These are phyloP conservation scores for Coniferiporia sulphurascens DNA, from an alignment of 1,284 basidiomycete species.

Conservation along the genomic window DNA sequence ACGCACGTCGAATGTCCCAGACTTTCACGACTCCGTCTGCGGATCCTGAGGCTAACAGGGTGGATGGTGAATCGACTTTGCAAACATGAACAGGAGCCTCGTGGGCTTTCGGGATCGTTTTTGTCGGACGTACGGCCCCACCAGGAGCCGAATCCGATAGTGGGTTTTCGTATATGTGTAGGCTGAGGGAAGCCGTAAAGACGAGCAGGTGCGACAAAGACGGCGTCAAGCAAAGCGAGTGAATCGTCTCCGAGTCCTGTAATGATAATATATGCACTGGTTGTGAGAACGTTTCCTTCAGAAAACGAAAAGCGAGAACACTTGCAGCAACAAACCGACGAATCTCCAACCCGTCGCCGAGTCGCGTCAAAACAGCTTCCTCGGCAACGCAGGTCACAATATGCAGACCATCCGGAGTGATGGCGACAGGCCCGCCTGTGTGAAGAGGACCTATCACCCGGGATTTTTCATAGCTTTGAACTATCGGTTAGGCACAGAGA, in stretches of 20 bases:
- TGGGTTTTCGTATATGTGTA: constrained; percentile 65
- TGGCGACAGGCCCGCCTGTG: constrained; percentile 81
- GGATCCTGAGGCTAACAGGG: constrained; percentile 90
- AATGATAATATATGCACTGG: too few relatives aligned
- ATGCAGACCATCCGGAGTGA: constrained; percentile 74
- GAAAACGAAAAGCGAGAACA: constrained; percentile 20
- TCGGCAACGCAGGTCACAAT: constrained; percentile 87
- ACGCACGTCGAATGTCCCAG: constrained; percentile 87
- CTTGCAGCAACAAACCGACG: constrained; percentile 80
- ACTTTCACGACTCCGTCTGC: constrained; percentile 97
- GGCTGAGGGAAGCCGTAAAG: constrained; percentile 67
- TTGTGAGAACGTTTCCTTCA: neutral
- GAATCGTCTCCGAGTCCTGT: constrained; percentile 63
- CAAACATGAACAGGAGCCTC: constrained; percentile 92
- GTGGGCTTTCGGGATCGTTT: constrained; percentile 80
- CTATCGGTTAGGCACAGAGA: constrained; percentile 19
- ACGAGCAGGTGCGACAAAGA: constrained; percentile 55
- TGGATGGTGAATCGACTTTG: constrained; percentile 79
- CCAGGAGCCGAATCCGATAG: constrained; percentile 36
- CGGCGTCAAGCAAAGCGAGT: constrained; percentile 63
- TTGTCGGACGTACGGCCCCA: constrained; percentile 55
- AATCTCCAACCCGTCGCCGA: constrained; percentile 68
- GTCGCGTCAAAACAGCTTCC: constrained; percentile 79
- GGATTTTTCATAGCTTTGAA: constrained; percentile 64
- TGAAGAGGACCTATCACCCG: constrained; percentile 76